Base-by-base conservation (phyloP, 2,329 filamentous ascomycete species). In the Sphaerostilbella broomeana region DNA sequence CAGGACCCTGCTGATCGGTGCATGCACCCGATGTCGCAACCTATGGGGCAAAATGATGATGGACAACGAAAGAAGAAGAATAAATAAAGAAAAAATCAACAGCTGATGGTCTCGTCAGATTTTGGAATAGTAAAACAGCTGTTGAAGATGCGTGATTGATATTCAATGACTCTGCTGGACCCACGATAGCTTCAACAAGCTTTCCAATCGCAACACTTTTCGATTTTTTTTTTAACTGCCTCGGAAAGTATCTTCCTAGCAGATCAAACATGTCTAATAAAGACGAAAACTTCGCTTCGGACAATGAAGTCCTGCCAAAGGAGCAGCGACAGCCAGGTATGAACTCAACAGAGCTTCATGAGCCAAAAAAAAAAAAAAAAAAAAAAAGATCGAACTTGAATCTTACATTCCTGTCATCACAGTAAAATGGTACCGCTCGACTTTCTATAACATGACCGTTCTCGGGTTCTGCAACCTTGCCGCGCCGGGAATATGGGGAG, bases 381-480 rank as follows among this genome's bases (percentile, higher is more conserved):
- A n/a, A n/a, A n/a, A 35, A 17, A 18, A n/a, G 7, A 10, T 7
- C 16, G 13, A 27, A 12, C 11, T 35, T 22, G 20, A 17, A 16
- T n/a, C 22, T 36, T 10, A 28, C 16, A 3, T 11, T 6, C n/a
- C 15, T 37, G 11, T 5, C 9, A 11, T 12, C 15, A 9, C 13
- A 77, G 75, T 75, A 15, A 77, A 72, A 69, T 84, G 81, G 81
- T 75, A 85, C 53, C 75, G 79, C 18, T 81, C 79, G 1, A 84
- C 81, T 0, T 80, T 82, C 49, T 86, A 77, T 63, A 86, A 86
- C 61, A 79, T 82, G 36, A 73, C 79, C 21, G 74, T 87, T 26
- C 71, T 87, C 2, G 82, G 83, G 0, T 58, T 86, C 8, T 84
- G 79, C 60, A 84, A 83, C 52, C 75, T 86, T 45, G 67, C 78